phyloP scores from a whole-genome alignment of 495 filamentous ascomycete species.

The Tricharina praecox region DNA sequence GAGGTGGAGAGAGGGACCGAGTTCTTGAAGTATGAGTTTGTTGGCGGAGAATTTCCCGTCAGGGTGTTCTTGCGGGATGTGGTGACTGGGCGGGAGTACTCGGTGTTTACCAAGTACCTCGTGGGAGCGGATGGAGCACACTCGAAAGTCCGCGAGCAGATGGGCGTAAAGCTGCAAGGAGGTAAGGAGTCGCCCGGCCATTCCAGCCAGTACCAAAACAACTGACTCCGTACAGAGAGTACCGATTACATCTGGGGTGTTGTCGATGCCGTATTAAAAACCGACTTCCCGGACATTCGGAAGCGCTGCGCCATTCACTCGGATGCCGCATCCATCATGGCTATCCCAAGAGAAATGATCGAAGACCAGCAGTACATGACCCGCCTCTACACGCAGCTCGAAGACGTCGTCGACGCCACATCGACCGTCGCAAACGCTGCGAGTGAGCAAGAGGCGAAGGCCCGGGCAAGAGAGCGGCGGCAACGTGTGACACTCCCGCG shows the following conservation, averaged over 20 bases:
- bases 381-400: slow-evolving; percentile 29
- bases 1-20: slow-evolving; percentile 7
- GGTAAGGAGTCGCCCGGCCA: neutral
- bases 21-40: slow-evolving; percentile 7
- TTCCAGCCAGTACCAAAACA: neutral
- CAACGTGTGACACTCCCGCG: slow-evolving; percentile 30
- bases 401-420: slow-evolving; percentile 24
- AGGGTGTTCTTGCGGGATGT: slow-evolving; percentile 3
- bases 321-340: slow-evolving; percentile 27
- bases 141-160: slow-evolving; percentile 17
- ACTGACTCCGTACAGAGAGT: slow-evolving; percentile 10
- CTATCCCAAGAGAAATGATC: slow-evolving; percentile 30
- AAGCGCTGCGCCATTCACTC: slow-evolving; percentile 31
- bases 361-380: slow-evolving; percentile 27
- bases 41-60: slow-evolving; percentile 17
- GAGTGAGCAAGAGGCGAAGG: slow-evolving; percentile 14
- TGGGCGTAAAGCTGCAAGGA: slow-evolving; percentile 18
- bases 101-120: slow-evolving; percentile 3
- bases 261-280: slow-evolving; percentile 28
- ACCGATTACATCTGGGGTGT: slow-evolving; percentile 30
- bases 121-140: slow-evolving; percentile 21
- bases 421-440: slow-evolving; percentile 15
- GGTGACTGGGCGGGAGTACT: slow-evolving; percentile 3
- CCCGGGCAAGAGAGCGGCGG: slow-evolving; percentile 27
- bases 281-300: slow-evolving; percentile 31